phyloP scores from a whole-genome alignment of 257 asterid genomes.

The Scutellaria minor region DNA sequence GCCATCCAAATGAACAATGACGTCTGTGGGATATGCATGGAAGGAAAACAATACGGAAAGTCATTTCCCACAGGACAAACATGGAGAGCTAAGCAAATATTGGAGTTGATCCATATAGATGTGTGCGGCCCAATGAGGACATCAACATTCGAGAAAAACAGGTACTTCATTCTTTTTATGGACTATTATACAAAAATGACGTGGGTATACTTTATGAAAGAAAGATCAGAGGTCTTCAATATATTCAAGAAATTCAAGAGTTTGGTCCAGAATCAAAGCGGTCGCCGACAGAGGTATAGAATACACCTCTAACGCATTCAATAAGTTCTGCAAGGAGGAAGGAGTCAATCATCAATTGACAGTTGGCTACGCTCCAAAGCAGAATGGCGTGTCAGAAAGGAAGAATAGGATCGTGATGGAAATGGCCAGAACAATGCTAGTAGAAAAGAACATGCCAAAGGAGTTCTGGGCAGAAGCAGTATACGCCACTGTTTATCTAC shows the following conservation, averaged over 20 bases:
- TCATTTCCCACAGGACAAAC: background rate
- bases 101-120: background rate
- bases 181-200: background rate
- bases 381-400: no score
- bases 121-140: background rate
- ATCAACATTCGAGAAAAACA: background rate
- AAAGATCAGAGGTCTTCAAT: background rate
- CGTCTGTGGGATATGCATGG: background rate
- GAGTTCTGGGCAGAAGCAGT: no score
- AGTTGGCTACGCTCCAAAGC: background rate
- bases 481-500: no score
- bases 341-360: background rate
- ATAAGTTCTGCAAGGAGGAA: background rate
- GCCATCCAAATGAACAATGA: background rate
- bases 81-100: background rate
- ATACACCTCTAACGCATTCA: background rate
- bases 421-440: no score
- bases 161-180: no score
- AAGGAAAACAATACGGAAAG: background rate
- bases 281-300: background rate
- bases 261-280: background rate
- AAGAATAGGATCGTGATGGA: no score
- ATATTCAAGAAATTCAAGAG: no score
- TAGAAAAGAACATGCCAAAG: no score
- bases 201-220: background rate